Percentiles rank a stretch among this genome's conserved stretches.
These are phyloP conservation scores for Cenchrus purpureus DNA, from an alignment of 176 grass and related monocot species.

Conservation along the genomic window DNA sequence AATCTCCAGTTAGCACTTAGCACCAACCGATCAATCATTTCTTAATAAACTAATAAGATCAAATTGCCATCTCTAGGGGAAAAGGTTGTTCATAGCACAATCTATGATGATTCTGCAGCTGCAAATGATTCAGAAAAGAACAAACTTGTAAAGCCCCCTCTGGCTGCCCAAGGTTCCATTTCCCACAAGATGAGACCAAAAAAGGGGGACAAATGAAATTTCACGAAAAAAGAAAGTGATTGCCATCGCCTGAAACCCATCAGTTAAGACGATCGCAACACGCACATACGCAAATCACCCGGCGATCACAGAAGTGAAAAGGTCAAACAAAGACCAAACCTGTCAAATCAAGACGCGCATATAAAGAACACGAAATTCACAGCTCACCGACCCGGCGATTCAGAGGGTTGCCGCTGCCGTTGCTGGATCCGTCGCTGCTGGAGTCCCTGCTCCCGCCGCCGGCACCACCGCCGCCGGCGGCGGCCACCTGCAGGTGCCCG, in stretches of 20 bases:
- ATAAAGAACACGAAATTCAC: conserved; percentile 12
- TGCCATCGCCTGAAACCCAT: conserved; percentile 36
- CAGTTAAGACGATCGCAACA: conserved; percentile 23
- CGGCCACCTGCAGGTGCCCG: conserved; percentile 4
- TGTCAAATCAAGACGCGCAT: conserved; percentile 13
- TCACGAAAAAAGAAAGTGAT: conserved; percentile 28
- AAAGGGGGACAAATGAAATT: background rate
- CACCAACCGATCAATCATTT: conserved; percentile 1
- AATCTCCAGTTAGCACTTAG: background rate
- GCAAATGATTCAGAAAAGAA: background rate
- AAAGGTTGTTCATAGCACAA: background rate
- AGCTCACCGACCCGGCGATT: conserved; percentile 58
- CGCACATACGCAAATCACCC: conserved; percentile 30
- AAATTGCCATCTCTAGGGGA: background rate
- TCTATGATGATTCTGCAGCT: conserved; percentile 4
- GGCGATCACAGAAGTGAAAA: conserved; percentile 44
- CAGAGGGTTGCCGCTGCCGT: conserved; percentile 48
- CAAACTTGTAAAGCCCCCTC: background rate
- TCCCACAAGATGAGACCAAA: conserved; percentile 2
- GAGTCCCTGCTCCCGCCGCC: conserved; percentile 62
- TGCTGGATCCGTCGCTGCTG: conserved; percentile 82
- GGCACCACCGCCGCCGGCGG: background rate
- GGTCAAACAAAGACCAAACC: background rate
- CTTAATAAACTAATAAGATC: background rate
- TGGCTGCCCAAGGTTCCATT: background rate